phyloP scores from a whole-genome alignment of 129 eudicot species.

The Solidago caesia region DNA sequence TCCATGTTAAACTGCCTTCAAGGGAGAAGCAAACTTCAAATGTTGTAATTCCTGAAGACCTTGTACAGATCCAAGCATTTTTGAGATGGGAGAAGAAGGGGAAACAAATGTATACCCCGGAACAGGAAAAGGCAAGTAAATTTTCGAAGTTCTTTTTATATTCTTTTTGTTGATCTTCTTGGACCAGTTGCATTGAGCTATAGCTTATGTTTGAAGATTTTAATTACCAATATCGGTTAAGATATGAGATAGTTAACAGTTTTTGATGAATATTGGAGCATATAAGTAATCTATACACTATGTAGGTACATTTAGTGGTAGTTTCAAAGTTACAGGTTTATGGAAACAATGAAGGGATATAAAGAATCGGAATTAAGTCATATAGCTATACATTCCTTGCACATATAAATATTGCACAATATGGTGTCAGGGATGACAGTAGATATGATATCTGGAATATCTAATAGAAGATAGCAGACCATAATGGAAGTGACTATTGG shows the following conservation, averaged over 20 bases:
- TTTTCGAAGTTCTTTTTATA: background rate
- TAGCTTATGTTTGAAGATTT: slow-evolving; percentile 22
- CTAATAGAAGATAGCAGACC: background rate
- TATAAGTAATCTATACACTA: slow-evolving; percentile 5
- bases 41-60: slow-evolving; percentile 87
- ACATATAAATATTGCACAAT: background rate
- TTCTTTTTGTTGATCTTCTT: slow-evolving; percentile 12
- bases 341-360: background rate
- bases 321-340: background rate
- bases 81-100: slow-evolving; percentile 97
- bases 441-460: background rate
- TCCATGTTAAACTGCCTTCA: slow-evolving; percentile 50
- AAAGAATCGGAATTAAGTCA: background rate
- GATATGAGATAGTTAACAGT: slow-evolving; percentile 4
- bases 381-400: background rate
- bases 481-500: background rate
- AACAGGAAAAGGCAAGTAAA: slow-evolving; percentile 76
- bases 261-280: slow-evolving; percentile 1
- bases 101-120: slow-evolving; percentile 85
- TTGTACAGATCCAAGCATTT: slow-evolving; percentile 91
- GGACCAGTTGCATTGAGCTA: background rate
- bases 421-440: background rate
- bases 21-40: slow-evolving; percentile 34
- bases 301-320: background rate
- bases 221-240: slow-evolving; percentile 3